phyloP scores from a whole-genome alignment of 2,329 filamentous ascomycete species.

The Cercospora nicotianae region DNA sequence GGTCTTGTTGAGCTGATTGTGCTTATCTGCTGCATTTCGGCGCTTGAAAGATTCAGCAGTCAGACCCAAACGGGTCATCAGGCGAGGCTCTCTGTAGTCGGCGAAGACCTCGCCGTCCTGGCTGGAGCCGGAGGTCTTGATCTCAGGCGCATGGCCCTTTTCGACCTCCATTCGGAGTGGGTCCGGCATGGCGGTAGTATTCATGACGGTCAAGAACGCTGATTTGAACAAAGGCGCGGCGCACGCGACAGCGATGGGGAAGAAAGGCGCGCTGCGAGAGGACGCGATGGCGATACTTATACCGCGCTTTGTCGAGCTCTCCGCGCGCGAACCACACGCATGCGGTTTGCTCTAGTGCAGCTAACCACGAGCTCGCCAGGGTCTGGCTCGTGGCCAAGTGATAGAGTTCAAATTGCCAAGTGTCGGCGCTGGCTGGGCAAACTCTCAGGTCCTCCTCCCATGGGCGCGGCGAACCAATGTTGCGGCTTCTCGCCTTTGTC shows the following conservation, averaged over 20 bases:
- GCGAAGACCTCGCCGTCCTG: conserved; percentile 24
- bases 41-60: conserved; percentile 35
- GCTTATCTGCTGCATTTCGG: conserved; percentile 34
- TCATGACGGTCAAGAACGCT: conserved; percentile 7
- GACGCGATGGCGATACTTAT: conserved; percentile 14
- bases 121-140: conserved; percentile 19
- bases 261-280: neutral
- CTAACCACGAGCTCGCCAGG: conserved; percentile 16
- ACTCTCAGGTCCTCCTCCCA: too few relatives aligned
- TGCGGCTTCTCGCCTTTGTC: conserved; percentile 17
- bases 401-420: too few relatives aligned
- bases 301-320: conserved; percentile 6
- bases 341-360: conserved; percentile 15
- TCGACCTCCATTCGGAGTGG: conserved; percentile 20
- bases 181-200: conserved; percentile 15
- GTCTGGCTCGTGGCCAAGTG: too few relatives aligned
- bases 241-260: conserved; percentile 6
- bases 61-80: conserved; percentile 37
- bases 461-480: conserved; percentile 24
- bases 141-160: conserved; percentile 20
- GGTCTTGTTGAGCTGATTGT: conserved; percentile 39
- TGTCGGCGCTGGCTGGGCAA: too few relatives aligned
- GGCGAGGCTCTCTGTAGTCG: conserved; percentile 17
- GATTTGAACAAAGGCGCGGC: neutral
- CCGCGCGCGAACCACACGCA: conserved; percentile 11